Evolutionary conservation across 192 early-diverging fungal genomes (phyloP).

Genomic region (Spinellus fusiger): DNA sequence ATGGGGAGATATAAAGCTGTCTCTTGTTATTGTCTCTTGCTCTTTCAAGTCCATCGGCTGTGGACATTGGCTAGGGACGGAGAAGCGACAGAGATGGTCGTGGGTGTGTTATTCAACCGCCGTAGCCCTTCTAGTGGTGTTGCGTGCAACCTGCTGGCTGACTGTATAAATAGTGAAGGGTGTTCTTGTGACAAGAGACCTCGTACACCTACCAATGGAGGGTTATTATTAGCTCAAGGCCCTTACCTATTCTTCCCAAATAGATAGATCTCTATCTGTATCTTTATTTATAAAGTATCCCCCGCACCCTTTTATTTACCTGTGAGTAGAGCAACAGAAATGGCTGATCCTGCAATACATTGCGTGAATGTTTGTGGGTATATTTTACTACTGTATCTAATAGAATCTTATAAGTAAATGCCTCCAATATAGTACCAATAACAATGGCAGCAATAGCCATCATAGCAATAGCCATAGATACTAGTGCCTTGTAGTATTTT

Average conservation of each 20-base stretch:
- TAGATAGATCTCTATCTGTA: background rate
- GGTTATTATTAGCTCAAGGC: no score
- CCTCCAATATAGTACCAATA: background rate
- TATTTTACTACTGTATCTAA: background rate
- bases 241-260: no score
- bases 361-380: background rate
- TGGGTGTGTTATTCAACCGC: background rate
- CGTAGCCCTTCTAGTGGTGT: background rate
- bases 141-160: background rate
- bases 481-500: no score
- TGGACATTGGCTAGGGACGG: background rate
- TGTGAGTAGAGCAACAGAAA: background rate
- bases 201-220: constrained; percentile 6
- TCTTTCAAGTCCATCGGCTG: background rate
- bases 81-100: background rate
- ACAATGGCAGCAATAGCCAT: background rate
- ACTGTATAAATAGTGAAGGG: background rate
- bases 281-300: background rate
- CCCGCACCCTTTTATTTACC: background rate
- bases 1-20: no score
- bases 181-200: constrained; percentile 5
- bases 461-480: no score
- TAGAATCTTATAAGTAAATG: no score
- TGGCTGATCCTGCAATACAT: constrained; percentile 4
- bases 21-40: no score